Conservation (phyloP, 2,329 filamentous ascomycete genomes). For the Fusarium devonianum region DNA sequence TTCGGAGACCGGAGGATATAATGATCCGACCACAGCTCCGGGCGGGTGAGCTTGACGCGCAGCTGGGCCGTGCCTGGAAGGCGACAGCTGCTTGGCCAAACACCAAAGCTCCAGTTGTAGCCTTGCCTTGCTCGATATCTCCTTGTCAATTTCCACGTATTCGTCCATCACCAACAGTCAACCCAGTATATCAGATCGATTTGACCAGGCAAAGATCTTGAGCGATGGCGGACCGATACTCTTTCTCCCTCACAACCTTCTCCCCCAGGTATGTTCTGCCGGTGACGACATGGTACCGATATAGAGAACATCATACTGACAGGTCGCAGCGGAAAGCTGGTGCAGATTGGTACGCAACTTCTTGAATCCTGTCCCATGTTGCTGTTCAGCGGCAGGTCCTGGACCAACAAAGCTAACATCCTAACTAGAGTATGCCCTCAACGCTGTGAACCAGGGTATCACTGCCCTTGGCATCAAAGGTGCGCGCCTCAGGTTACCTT, state of each 20-base stretch:
- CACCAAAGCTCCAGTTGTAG: slow-evolving; percentile 46
- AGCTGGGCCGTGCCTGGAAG: slow-evolving; percentile 49
- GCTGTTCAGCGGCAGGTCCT: neutral
- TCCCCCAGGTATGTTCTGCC: slow-evolving; percentile 83
- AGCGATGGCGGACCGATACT: slow-evolving; percentile 96
- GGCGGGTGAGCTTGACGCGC: slow-evolving; percentile 47
- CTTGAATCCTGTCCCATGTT: neutral
- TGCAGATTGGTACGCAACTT: slow-evolving; percentile 79
- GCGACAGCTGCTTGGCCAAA: slow-evolving; percentile 43
- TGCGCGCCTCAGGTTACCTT: slow-evolving; percentile 49
- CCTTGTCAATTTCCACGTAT: slow-evolving; percentile 36
- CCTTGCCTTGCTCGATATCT: slow-evolving; percentile 40
- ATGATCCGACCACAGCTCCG: slow-evolving; percentile 38
- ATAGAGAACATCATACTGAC: slow-evolving; percentile 53
- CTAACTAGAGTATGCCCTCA: slow-evolving; percentile 90
- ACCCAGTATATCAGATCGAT: slow-evolving; percentile 14
- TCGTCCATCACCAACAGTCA: slow-evolving; percentile 24
- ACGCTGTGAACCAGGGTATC: slow-evolving; percentile 98
- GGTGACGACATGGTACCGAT: slow-evolving; percentile 37
- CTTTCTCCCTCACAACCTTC: slow-evolving; percentile 99
- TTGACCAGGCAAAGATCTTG: slow-evolving; percentile 23
- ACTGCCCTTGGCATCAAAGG: slow-evolving; percentile 99
- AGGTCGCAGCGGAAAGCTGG: slow-evolving; percentile 85
- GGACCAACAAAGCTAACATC: slow-evolving; percentile 26
- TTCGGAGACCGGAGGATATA: slow-evolving; percentile 40